Conservation (phyloP, 805 yeast genomes). For the Naumovozyma dairenensis region DNA sequence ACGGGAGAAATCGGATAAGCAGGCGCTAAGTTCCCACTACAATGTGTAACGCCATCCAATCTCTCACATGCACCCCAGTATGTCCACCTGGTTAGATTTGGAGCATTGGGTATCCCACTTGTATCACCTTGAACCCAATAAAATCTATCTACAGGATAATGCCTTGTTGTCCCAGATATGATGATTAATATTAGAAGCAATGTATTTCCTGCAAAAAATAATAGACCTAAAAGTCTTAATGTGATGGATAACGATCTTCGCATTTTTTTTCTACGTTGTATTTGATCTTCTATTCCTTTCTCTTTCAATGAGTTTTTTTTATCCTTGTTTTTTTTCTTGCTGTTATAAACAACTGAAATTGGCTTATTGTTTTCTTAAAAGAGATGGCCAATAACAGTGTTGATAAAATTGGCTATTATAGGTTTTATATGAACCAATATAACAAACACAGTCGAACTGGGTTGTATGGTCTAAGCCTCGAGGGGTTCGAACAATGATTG, state of each 20-base stretch:
- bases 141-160: slow-evolving; percentile 52
- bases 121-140: slow-evolving; percentile 71
- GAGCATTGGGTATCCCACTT: slow-evolving; percentile 39
- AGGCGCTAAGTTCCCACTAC: slow-evolving; percentile 37
- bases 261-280: no score
- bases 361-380: no score
- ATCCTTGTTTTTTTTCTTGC: no score
- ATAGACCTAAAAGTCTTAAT: slow-evolving; percentile 14
- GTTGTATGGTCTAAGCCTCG: no score
- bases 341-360: no score
- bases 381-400: no score
- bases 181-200: slow-evolving; percentile 46
- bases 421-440: no score
- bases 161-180: slow-evolving; percentile 51
- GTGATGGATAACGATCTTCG: not conserved
- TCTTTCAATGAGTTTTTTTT: no score
- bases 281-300: no score
- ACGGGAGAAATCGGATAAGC: slow-evolving; percentile 67
- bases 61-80: slow-evolving; percentile 64
- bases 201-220: slow-evolving; percentile 33
- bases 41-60: slow-evolving; percentile 12
- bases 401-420: no score
- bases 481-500: no score
- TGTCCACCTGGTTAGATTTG: slow-evolving; percentile 58
- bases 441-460: no score